Evolutionary conservation across 345 rosid species (phyloP).

Genomic region (Gossypium australe): DNA sequence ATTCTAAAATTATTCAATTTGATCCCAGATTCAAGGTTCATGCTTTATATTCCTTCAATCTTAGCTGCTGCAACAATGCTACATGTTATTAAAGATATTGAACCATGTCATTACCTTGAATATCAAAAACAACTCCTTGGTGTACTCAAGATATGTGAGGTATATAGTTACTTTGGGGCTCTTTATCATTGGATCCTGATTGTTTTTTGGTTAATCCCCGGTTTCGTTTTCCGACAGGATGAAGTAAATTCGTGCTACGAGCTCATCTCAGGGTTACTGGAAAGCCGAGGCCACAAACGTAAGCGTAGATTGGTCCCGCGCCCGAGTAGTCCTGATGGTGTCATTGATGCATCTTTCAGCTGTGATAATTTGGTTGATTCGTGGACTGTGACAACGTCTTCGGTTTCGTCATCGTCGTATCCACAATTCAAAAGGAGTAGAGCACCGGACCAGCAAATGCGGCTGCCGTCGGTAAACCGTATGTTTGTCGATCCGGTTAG

Average conservation of each 20-base stretch:
- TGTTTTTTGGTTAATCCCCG: not conserved
- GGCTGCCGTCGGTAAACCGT: constrained; percentile 47
- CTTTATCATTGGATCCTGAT: not conserved
- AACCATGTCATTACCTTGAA: constrained; percentile 42
- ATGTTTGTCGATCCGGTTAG: constrained; percentile 61
- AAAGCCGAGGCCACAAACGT: constrained; percentile 41
- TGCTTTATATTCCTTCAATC: constrained; percentile 54
- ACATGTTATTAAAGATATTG: constrained; percentile 52
- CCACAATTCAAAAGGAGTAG: constrained; percentile 60
- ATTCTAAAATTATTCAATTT: constrained; percentile 7
- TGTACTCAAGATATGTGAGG: constrained; percentile 63
- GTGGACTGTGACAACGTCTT: constrained; percentile 42
- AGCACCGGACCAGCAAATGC: constrained; percentile 61
- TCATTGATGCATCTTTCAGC: constrained; percentile 54
- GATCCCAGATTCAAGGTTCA: constrained; percentile 64
- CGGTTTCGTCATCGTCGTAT: constrained; percentile 37
- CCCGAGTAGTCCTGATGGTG: constrained; percentile 53
- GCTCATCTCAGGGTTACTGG: constrained; percentile 43
- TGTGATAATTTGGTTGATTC: constrained; percentile 61
- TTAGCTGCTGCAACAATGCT: constrained; percentile 77
- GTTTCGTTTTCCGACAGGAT: constrained; percentile 36
- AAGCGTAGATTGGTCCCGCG: constrained; percentile 19
- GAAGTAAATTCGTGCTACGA: constrained; percentile 55
- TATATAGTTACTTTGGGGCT: constrained; percentile 21
- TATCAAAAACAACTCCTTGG: constrained; percentile 52